These are phyloP conservation scores for Auriculariales sp. DNA, from an alignment of 768 basidiomycete genomes.

Conservation along the genomic window DNA sequence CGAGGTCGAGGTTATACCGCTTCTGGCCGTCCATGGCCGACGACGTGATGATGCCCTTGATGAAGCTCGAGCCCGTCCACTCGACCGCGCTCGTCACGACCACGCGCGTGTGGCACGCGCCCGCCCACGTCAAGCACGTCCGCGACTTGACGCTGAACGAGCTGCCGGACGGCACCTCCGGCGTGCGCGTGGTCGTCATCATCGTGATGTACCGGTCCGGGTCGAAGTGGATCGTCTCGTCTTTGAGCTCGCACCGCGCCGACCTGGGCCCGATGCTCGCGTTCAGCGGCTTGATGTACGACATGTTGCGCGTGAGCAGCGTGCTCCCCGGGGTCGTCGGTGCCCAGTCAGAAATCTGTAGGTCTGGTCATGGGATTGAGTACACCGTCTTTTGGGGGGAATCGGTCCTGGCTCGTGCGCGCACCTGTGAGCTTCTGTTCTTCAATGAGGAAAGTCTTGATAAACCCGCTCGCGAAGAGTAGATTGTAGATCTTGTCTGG, in stretches of 20 bases:
- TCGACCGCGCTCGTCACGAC: constrained; percentile 85
- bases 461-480: constrained; percentile 91
- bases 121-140: constrained; percentile 93
- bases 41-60: constrained; percentile 89
- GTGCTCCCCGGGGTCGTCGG: constrained; percentile 48
- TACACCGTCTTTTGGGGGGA: not conserved
- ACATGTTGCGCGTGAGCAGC: constrained; percentile 76
- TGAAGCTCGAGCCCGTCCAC: constrained; percentile 94
- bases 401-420: constrained; percentile 14
- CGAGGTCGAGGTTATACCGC: constrained; percentile 68
- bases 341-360: constrained; percentile 92
- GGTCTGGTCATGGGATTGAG: constrained; percentile 33
- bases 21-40: constrained; percentile 88
- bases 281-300: constrained; percentile 88
- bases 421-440: constrained; percentile 79
- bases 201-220: constrained; percentile 73
- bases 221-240: constrained; percentile 69
- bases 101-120: constrained; percentile 57
- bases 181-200: constrained; percentile 81
- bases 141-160: constrained; percentile 89
- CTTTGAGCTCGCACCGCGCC: constrained; percentile 89
- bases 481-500: constrained; percentile 93
- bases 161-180: constrained; percentile 88
- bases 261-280: constrained; percentile 85
- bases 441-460: constrained; percentile 85